Conservation (phyloP, 768 basidiomycete species). For the Termitomyces sp. region DNA sequence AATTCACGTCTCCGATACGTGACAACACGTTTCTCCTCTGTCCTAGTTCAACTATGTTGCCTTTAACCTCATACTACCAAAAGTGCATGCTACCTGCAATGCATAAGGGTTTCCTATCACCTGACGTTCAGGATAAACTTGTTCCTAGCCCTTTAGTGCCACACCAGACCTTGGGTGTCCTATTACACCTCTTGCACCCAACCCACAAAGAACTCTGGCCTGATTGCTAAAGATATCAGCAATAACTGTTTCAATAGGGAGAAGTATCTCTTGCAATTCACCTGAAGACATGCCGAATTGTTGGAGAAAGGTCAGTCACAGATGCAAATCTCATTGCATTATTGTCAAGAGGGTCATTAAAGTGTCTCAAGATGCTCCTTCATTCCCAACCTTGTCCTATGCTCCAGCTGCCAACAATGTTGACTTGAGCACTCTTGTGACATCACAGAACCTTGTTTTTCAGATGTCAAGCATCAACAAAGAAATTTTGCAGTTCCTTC, state of each 20-base stretch:
- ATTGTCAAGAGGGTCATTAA: background rate
- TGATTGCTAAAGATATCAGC: background rate
- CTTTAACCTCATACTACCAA: background rate
- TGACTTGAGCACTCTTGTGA: too few relatives aligned
- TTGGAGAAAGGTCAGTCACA: background rate
- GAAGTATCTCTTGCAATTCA: too few relatives aligned
- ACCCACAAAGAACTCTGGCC: background rate
- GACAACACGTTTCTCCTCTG: background rate
- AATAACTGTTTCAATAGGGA: too few relatives aligned
- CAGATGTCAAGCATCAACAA: too few relatives aligned
- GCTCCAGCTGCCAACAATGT: too few relatives aligned
- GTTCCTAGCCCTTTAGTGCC: background rate
- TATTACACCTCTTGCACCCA: background rate
- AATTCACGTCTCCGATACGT: background rate
- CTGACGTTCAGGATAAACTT: background rate
- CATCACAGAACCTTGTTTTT: too few relatives aligned
- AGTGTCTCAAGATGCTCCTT: background rate
- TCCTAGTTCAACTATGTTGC: background rate
- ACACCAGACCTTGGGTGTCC: background rate
- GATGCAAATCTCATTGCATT: background rate
- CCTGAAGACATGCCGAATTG: background rate
- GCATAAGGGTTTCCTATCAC: background rate
- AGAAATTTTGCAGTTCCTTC: too few relatives aligned
- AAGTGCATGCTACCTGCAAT: too few relatives aligned
- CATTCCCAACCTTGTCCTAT: background rate